These are phyloP conservation scores for Rhodotorula paludigena DNA, from an alignment of 768 basidiomycete species.

Conservation along the genomic window DNA sequence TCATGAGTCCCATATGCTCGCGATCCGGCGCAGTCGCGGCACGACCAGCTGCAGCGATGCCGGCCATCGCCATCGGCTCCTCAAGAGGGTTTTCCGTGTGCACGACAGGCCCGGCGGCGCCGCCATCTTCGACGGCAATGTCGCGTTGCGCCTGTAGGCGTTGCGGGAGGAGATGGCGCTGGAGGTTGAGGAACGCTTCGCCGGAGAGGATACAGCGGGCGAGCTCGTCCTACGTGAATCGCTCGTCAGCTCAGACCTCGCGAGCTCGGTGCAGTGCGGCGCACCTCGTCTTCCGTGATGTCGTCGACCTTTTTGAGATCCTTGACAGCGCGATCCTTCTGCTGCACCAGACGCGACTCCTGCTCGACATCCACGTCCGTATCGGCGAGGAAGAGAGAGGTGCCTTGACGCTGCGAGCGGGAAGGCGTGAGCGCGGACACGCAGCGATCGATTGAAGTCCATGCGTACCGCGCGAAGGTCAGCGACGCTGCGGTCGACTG, in stretches of 20 bases:
- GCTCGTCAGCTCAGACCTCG: background rate
- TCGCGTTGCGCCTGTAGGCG: background rate
- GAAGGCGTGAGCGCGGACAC: background rate
- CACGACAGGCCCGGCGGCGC: no score
- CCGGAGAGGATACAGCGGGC: conserved; percentile 16
- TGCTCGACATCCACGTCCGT: background rate
- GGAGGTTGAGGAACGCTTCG: conserved; percentile 14
- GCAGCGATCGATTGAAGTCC: background rate
- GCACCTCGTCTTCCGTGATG: conserved; percentile 26
- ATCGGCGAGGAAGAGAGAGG: conserved; percentile 17
- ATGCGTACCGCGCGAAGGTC: conserved; percentile 28
- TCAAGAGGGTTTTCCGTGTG: background rate
- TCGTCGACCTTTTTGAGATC: conserved; percentile 9
- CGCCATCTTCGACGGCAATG: background rate
- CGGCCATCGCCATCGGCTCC: background rate
- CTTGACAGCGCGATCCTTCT: background rate
- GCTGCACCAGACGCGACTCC: conserved; percentile 2
- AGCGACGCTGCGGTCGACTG: conserved; percentile 38
- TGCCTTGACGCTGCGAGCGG: background rate
- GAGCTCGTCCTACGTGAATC: conserved; percentile 22
- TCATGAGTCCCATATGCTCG: no score
- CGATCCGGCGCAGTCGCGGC: background rate
- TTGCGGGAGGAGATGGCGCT: conserved; percentile 3
- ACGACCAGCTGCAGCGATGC: background rate
- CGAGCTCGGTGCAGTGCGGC: background rate